These are phyloP conservation scores for Globisporangium uncinulatum DNA, from an alignment of 352 stramenopile genomes.

Conservation along the genomic window DNA sequence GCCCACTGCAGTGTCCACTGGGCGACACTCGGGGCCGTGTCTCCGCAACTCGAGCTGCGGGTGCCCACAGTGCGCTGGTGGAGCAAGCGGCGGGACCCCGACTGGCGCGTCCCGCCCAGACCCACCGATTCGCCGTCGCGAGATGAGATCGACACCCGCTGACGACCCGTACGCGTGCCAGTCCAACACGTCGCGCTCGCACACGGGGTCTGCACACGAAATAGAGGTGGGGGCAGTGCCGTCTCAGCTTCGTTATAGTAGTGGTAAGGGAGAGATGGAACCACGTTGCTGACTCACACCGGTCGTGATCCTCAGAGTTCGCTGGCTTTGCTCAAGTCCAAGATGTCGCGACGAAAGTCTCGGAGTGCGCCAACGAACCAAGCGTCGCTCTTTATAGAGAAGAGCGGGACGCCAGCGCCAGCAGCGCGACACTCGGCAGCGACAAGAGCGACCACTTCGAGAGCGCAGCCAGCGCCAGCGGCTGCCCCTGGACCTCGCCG, in stretches of 20 bases:
- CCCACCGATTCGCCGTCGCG: conserved; percentile 28
- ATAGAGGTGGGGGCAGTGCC: conserved; percentile 34
- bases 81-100: conserved; percentile 7
- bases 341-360: conserved; percentile 68
- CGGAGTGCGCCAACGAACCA: conserved; percentile 69
- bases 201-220: conserved; percentile 23
- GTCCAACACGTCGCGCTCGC: conserved; percentile 23
- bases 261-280: background rate
- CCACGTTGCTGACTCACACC: background rate
- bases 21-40: conserved; percentile 38
- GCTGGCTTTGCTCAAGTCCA: conserved; percentile 71
- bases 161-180: conserved; percentile 23
- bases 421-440: conserved; percentile 11
- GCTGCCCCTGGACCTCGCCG: conserved; percentile 4
- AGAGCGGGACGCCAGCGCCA: conserved; percentile 25
- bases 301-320: conserved; percentile 35
- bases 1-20: conserved; percentile 2
- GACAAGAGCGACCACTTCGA: conserved; percentile 1
- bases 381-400: conserved; percentile 60
- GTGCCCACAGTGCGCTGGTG: conserved; percentile 54
- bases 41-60: conserved; percentile 65
- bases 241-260: too few species aligned
- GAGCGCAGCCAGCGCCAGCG: conserved; percentile 12
- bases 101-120: conserved; percentile 12
- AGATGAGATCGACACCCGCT: conserved; percentile 17